Evolutionary conservation across 768 basidiomycete genomes (phyloP), one percentile per base, ranked within the genome.

Genomic region (Rhodotorula sphaerocarpa): DNA sequence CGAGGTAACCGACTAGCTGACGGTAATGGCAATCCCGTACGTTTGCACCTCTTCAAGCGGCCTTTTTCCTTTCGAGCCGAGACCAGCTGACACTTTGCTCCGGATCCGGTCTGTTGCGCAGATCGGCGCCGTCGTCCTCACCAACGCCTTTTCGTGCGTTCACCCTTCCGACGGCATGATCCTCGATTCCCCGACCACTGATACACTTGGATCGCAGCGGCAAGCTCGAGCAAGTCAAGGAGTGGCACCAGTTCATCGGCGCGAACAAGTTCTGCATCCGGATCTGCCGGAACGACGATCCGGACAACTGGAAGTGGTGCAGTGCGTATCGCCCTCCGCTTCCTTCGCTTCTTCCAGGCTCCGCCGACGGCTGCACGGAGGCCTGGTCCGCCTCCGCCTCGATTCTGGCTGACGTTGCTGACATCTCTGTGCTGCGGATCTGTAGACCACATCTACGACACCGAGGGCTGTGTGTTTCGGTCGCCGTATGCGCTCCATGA

Each of bases 231-330:
- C 80, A 87, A 70, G 77, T 86, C 44, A 79, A 82, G 68, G 83
- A 88, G 72, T 89, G 88, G 88, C 86, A 53, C 48, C 48, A 20
- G 47, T 52, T 60, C 43, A 51, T 87, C 58, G 79, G 81, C 7
- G 77, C 77, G 65, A 72, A 60, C 63, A 54, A 62, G 51, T 75
- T 75, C 71, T 74, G 71, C 63, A 52, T 74, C 50, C 54, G 73
- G 15, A 66, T 63, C 7, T 75, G 73, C 61, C 44, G 50, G 33
- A 67, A 69, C 25, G 31, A 28, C 50, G 66, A 60, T 30, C 59
- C 61, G 7, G 64, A 57, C 20, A 55, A 62, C n/a, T 66, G 77
- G 50, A 74, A 81, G 66, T 88, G 86, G 76, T 88, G 86, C 55
- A 59, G 57, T 63, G 15, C 46, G 58, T 55, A 9, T 11, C 9